phyloP scores from a whole-genome alignment of 805 yeast species.

The Kuraishia piskuri region DNA sequence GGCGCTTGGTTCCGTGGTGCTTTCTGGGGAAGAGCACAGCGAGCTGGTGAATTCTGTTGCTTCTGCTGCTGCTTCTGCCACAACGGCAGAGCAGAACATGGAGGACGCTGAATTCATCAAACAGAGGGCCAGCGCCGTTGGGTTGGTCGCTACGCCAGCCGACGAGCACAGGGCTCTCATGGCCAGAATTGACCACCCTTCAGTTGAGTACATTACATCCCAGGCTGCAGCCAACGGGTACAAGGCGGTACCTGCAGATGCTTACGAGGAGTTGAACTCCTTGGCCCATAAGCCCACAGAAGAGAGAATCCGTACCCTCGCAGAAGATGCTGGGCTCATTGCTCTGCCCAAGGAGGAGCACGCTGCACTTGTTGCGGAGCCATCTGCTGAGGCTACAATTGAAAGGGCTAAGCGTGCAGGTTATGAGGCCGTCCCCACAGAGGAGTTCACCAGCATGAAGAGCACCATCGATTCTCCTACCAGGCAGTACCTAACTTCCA shows the following conservation, averaged over 20 bases:
- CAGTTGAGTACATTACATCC: constrained; percentile 13
- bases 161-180: constrained; percentile 11
- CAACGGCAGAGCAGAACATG: constrained; percentile 3
- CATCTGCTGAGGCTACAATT: background rate
- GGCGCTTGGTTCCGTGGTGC: constrained; percentile 11
- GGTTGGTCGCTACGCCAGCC: constrained; percentile 17
- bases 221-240: constrained; percentile 10
- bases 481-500: constrained; percentile 14
- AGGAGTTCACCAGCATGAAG: background rate
- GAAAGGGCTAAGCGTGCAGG: constrained; percentile 1
- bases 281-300: constrained; percentile 8
- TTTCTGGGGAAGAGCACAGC: constrained; percentile 11
- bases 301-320: constrained; percentile 9
- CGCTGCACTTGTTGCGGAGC: constrained; percentile 3
- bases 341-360: constrained; percentile 20
- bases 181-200: constrained; percentile 11
- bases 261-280: constrained; percentile 6
- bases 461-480: constrained; percentile 8
- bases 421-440: background rate
- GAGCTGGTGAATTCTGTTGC: constrained; percentile 5
- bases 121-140: constrained; percentile 18
- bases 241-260: constrained; percentile 11
- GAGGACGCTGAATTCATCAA: constrained; percentile 18
- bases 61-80: background rate
- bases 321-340: constrained; percentile 17